These are phyloP conservation scores for Vitis riparia DNA, from an alignment of 164 flowering plant species.

Conservation along the genomic window DNA sequence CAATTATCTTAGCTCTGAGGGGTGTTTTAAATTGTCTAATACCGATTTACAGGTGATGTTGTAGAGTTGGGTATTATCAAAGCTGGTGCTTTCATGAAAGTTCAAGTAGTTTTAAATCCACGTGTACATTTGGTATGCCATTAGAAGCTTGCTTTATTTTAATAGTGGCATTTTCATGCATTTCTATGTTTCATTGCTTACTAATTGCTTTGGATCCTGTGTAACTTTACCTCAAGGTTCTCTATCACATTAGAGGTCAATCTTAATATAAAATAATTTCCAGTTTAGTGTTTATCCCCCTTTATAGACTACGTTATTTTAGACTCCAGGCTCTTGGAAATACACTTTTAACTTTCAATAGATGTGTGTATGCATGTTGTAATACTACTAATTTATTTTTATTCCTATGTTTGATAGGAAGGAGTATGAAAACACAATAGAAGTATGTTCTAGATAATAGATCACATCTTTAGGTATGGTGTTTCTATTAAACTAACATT, in stretches of 20 bases:
- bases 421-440: constrained; percentile 84
- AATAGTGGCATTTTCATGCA: too few relatives aligned
- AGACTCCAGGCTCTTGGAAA: background rate
- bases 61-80: constrained; percentile 89
- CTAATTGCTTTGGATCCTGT: too few relatives aligned
- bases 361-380: background rate
- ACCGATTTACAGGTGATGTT: constrained; percentile 85
- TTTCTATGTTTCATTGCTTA: too few relatives aligned
- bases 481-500: too few relatives aligned
- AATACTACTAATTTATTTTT: background rate
- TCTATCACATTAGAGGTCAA: constrained; percentile 79
- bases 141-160: background rate
- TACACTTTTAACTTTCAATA: background rate
- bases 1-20: too few relatives aligned
- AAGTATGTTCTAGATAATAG: constrained; percentile 48
- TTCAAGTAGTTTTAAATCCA: constrained; percentile 63
- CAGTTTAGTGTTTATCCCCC: constrained; percentile 95
- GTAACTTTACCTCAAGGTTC: too few relatives aligned
- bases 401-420: constrained; percentile 46
- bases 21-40: too few relatives aligned
- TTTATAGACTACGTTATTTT: constrained; percentile 71
- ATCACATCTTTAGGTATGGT: background rate
- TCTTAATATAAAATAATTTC: constrained; percentile 91
- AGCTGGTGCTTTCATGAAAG: constrained; percentile 68
- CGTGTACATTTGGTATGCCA: constrained; percentile 82